These are phyloP conservation scores for Colletotrichum kahawae DNA, from an alignment of 2,329 filamentous ascomycete genomes.

Conservation along the genomic window DNA sequence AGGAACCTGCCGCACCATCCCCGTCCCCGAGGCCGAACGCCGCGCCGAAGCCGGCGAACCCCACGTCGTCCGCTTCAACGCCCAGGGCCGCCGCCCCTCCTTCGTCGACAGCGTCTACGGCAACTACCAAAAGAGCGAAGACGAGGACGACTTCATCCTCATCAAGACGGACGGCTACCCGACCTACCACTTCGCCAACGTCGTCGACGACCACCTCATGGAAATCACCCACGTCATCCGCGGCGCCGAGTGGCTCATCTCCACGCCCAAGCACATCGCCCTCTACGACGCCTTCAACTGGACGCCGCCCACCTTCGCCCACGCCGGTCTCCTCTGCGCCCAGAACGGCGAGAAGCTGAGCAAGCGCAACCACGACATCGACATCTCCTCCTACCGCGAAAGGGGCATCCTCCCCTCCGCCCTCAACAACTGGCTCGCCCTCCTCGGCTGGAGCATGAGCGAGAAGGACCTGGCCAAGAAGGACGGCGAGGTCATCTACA, in stretches of 20 bases:
- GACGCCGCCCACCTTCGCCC: constrained; percentile 76
- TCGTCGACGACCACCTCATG: constrained; percentile 96
- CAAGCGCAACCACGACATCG: constrained; percentile 73
- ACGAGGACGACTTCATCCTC: constrained; percentile 83
- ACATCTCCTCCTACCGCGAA: constrained; percentile 56
- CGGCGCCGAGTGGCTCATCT: constrained; percentile 94
- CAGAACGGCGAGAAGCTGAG: constrained; percentile 77
- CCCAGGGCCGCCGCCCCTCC: constrained; percentile 60
- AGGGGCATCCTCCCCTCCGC: constrained; percentile 52
- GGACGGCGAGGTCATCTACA: constrained; percentile 67
- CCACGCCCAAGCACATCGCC: constrained; percentile 75
- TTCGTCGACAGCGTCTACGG: constrained; percentile 86
- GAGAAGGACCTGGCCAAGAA: constrained; percentile 44
- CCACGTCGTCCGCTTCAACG: constrained; percentile 79
- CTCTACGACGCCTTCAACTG: constrained; percentile 82
- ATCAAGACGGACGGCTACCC: constrained; percentile 91
- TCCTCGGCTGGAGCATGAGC: constrained; percentile 83
- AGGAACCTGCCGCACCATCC: constrained; percentile 73
- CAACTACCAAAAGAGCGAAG: constrained; percentile 57
- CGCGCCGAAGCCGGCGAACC: constrained; percentile 71
- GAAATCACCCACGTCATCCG: constrained; percentile 94
- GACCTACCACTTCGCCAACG: constrained; percentile 97
- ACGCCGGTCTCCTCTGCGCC: constrained; percentile 78
- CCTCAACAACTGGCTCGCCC: constrained; percentile 79
- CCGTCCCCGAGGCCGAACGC: constrained; percentile 70